A percentile compares a stretch with the other conserved stretches of the same genome.
Evolutionary conservation across 352 stramenopile genomes (phyloP).

Genomic region (Phytophthora sojae): DNA sequence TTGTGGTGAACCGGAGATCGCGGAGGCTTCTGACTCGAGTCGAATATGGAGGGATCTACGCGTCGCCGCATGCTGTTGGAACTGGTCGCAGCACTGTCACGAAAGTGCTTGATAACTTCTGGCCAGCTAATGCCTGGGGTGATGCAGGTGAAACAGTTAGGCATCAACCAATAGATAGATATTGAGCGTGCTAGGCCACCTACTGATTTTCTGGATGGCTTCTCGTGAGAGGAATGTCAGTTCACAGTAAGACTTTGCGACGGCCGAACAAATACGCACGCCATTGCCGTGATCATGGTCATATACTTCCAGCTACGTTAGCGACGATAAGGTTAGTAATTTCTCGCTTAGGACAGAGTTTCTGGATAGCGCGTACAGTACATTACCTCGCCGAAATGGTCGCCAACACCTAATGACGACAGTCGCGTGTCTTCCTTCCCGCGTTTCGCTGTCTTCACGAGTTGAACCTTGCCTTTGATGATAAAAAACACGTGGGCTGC

Average conservation of each 20-base stretch:
- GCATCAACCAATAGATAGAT: not conserved
- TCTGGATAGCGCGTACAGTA: not conserved
- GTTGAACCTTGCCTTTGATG: slow-evolving; percentile 73
- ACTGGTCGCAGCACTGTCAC: slow-evolving; percentile 43
- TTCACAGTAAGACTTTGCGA: slow-evolving; percentile 82
- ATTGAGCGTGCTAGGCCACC: slow-evolving; percentile 9
- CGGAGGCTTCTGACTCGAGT: slow-evolving; percentile 1
- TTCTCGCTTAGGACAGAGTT: not conserved
- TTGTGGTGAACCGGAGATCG: slow-evolving; percentile 14
- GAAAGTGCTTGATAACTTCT: slow-evolving; percentile 76
- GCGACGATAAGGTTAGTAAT: not conserved
- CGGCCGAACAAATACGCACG: slow-evolving; percentile 84
- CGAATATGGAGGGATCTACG: slow-evolving; percentile 32
- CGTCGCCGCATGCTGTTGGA: slow-evolving; percentile 58
- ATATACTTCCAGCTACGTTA: slow-evolving; percentile 77
- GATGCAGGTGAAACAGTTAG: slow-evolving; percentile 2
- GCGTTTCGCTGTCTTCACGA: slow-evolving; percentile 62
- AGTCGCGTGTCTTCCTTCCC: slow-evolving; percentile 60
- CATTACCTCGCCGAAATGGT: slow-evolving; percentile 85
- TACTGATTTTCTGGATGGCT: slow-evolving; percentile 79
- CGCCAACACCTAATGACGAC: slow-evolving; percentile 51
- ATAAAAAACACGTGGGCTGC: slow-evolving; percentile 87
- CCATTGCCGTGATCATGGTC: slow-evolving; percentile 80
- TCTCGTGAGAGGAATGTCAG: slow-evolving; percentile 84
- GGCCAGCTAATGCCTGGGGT: slow-evolving; percentile 68